A percentile compares a stretch with the other conserved stretches of the same genome.
These are phyloP conservation scores for Chaetomiaceae sp. DNA, from an alignment of 2,329 filamentous ascomycete genomes.

Conservation along the genomic window DNA sequence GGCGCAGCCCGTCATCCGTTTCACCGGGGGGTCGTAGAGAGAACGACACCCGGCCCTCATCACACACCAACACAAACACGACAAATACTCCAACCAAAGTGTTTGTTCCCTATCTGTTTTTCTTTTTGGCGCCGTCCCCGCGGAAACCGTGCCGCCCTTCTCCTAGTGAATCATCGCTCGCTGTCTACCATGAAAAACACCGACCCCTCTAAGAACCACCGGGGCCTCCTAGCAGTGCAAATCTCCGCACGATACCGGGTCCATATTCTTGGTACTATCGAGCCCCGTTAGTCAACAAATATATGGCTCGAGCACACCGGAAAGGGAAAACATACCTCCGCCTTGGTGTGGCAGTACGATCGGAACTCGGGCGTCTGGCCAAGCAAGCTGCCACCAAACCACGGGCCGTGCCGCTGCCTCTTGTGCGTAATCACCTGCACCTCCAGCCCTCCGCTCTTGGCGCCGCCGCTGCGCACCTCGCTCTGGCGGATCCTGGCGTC, in stretches of 20 bases:
- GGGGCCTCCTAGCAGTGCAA: conserved; percentile 87
- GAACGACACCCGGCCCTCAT: too few species aligned
- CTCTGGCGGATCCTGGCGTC: conserved; percentile 90
- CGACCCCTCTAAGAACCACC: conserved; percentile 60
- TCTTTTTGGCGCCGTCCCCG: conserved; percentile 22
- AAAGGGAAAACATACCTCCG: conserved; percentile 52
- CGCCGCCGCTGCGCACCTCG: conserved; percentile 85
- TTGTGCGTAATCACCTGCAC: conserved; percentile 98
- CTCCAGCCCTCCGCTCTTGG: conserved; percentile 88
- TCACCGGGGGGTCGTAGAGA: too few species aligned
- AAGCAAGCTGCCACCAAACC: conserved; percentile 95
- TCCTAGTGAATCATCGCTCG: conserved; percentile 20
- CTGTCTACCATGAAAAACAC: conserved; percentile 18
- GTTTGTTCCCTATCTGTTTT: conserved; percentile 21
- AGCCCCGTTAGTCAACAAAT: conserved; percentile 16
- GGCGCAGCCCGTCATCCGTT: too few species aligned
- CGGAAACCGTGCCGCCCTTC: conserved; percentile 15
- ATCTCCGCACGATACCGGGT: conserved; percentile 90
- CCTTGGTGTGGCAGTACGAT: conserved; percentile 96
- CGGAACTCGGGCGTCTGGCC: conserved; percentile 98
- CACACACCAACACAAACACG: not conserved
- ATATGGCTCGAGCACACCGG: not conserved
- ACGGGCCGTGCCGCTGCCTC: conserved; percentile 92
- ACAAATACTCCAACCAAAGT: conserved; percentile 6
- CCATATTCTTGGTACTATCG: conserved; percentile 88